These are phyloP conservation scores for Russula griseocarnosa DNA, from an alignment of 768 basidiomycete species.

Conservation along the genomic window DNA sequence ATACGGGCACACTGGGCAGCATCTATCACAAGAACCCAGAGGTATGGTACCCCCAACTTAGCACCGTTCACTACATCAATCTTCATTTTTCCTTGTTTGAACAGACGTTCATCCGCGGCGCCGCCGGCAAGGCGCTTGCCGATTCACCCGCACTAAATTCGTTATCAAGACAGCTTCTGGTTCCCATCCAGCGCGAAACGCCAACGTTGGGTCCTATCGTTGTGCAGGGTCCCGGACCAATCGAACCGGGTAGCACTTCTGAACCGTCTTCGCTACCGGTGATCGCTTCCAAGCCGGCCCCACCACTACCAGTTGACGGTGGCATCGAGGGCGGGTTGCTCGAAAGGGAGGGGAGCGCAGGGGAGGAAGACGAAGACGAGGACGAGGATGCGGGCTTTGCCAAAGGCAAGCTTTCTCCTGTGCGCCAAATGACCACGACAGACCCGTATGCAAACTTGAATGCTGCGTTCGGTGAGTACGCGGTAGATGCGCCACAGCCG, in stretches of 20 bases:
- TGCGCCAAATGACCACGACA: slow-evolving; percentile 22
- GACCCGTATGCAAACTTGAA: slow-evolving; percentile 87
- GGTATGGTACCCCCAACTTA: slow-evolving; percentile 43
- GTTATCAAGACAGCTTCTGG: slow-evolving; percentile 68
- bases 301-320: slow-evolving; percentile 33
- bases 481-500: slow-evolving; percentile 69
- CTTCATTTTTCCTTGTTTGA: slow-evolving; percentile 37
- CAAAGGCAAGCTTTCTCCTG: slow-evolving; percentile 39
- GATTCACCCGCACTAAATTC: slow-evolving; percentile 90
- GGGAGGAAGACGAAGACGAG: slow-evolving; percentile 33
- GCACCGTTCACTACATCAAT: not conserved
- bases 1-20: slow-evolving; percentile 90
- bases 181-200: slow-evolving; percentile 53
- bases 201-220: slow-evolving; percentile 45
- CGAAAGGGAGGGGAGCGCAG: slow-evolving; percentile 28
- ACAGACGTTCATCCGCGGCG: slow-evolving; percentile 84
- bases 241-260: slow-evolving; percentile 41
- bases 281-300: slow-evolving; percentile 29
- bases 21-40: slow-evolving; percentile 99
- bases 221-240: slow-evolving; percentile 62
- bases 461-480: slow-evolving; percentile 69
- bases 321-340: slow-evolving; percentile 29
- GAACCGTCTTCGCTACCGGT: slow-evolving; percentile 32
- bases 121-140: slow-evolving; percentile 71
- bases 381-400: slow-evolving; percentile 33